Evolutionary conservation across 1,284 basidiomycete species (phyloP).

Genomic region (Fomitiporia mediterranea): DNA sequence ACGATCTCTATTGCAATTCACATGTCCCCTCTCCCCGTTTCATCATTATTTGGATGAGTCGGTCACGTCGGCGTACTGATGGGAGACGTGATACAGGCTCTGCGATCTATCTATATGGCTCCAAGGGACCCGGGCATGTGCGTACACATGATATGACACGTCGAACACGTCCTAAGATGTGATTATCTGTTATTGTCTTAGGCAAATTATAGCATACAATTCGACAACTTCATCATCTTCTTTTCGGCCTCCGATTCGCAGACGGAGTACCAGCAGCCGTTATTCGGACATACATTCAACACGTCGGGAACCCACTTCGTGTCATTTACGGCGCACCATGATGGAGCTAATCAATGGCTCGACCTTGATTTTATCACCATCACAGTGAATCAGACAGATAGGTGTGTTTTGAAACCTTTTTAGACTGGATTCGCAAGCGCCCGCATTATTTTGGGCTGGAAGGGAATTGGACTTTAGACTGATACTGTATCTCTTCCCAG

Average conservation of each 20-base stretch:
- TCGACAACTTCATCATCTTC: constrained; percentile 24
- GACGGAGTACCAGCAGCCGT: constrained; percentile 25
- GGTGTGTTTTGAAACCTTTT: constrained; percentile 1
- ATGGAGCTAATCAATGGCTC: constrained; percentile 25
- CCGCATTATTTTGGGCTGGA: neutral
- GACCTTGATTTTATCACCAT: constrained; percentile 30
- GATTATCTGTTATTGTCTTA: constrained; percentile 14
- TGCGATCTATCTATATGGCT: constrained; percentile 27
- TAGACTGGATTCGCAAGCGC: neutral
- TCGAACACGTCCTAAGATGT: neutral
- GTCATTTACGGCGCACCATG: constrained; percentile 22
- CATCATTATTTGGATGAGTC: neutral
- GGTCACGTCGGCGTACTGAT: neutral
- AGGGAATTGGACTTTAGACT: neutral
- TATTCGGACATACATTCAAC: constrained; percentile 25
- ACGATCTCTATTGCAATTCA: neutral
- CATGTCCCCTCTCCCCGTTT: too few relatives aligned
- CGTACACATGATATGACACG: constrained; percentile 16
- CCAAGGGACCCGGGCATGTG: constrained; percentile 29
- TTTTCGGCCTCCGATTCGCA: constrained; percentile 22
- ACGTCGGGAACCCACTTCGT: constrained; percentile 23
- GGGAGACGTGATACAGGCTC: constrained; percentile 19
- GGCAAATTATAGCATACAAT: constrained; percentile 27
- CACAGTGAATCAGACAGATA: constrained; percentile 18
- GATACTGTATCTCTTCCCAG: constrained; percentile 5